These are phyloP conservation scores for Hexamita inflata DNA, from an alignment of 208 protist species.

Conservation along the genomic window DNA sequence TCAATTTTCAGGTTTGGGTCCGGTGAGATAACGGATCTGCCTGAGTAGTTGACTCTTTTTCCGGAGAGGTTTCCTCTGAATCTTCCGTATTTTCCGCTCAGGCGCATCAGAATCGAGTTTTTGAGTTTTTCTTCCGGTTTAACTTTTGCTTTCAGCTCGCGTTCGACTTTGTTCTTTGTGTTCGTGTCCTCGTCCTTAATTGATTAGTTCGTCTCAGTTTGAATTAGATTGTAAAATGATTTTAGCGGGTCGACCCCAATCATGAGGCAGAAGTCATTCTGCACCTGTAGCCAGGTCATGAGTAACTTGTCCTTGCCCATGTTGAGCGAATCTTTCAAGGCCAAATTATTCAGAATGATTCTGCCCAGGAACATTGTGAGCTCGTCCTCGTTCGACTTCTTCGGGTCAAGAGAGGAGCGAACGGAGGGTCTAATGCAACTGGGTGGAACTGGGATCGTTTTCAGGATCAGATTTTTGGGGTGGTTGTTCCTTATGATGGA, in stretches of 20 bases:
- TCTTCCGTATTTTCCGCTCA: slow-evolving; percentile 96
- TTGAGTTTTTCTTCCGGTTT: slow-evolving; percentile 50
- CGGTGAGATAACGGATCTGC: slow-evolving; percentile 95
- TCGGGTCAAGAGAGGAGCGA: neutral
- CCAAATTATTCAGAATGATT: slow-evolving; percentile 61
- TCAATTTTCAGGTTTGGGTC: slow-evolving; percentile 92
- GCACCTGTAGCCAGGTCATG: slow-evolving; percentile 84
- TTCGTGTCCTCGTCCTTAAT: neutral
- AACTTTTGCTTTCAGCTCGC: neutral
- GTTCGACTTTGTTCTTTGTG: neutral
- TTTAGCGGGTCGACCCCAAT: slow-evolving; percentile 61
- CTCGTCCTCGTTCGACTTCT: slow-evolving; percentile 88
- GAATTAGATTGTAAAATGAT: slow-evolving; percentile 30
- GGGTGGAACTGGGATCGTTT: slow-evolving; percentile 79
- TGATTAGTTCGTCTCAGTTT: neutral
- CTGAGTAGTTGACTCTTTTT: slow-evolving; percentile 97
- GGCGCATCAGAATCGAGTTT: slow-evolving; percentile 60
- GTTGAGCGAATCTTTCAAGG: slow-evolving; percentile 31
- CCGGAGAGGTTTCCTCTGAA: slow-evolving; percentile 94
- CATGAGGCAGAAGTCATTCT: slow-evolving; percentile 60
- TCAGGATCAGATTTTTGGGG: slow-evolving; percentile 73
- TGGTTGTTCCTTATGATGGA: slow-evolving; percentile 73
- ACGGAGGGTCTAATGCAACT: slow-evolving; percentile 82
- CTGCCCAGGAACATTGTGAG: slow-evolving; percentile 80
- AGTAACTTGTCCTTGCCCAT: slow-evolving; percentile 56